Conservation (phyloP, 257 asterid species). For the Fraxinus americana region DNA sequence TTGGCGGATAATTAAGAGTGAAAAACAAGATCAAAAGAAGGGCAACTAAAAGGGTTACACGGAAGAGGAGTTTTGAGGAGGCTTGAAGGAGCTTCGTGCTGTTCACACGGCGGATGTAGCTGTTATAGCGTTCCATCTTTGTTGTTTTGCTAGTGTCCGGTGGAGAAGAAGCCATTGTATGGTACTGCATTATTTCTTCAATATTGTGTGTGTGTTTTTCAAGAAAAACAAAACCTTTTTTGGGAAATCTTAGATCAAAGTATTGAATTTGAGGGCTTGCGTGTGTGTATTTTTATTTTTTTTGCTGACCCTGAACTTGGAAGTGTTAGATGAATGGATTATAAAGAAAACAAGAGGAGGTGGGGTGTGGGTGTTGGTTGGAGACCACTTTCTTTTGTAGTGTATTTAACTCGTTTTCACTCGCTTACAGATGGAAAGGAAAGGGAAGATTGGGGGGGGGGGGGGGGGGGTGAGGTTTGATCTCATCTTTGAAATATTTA, state of each 20-base stretch:
- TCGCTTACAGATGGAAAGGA: constrained; percentile 46
- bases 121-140: constrained; percentile 76
- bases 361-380: constrained; percentile 45
- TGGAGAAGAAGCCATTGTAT: constrained; percentile 37
- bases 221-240: background rate
- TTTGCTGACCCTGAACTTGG: constrained; percentile 43
- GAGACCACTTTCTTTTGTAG: constrained; percentile 51
- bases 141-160: constrained; percentile 65
- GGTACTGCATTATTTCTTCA: constrained; percentile 40
- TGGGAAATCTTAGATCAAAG: background rate
- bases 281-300: background rate
- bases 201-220: background rate
- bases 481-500: constrained; percentile 25
- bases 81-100: constrained; percentile 78
- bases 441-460: background rate
- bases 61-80: constrained; percentile 83
- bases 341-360: constrained; percentile 37
- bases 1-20: constrained; percentile 69
- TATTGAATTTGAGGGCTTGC: constrained; percentile 14
- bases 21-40: constrained; percentile 74
- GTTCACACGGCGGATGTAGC: constrained; percentile 74
- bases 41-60: constrained; percentile 82
- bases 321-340: constrained; percentile 40
- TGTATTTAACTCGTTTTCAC: constrained; percentile 14
- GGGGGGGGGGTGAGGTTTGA: background rate